These are phyloP conservation scores for Glonium stellatum DNA, from an alignment of 495 filamentous ascomycete species.

Conservation along the genomic window DNA sequence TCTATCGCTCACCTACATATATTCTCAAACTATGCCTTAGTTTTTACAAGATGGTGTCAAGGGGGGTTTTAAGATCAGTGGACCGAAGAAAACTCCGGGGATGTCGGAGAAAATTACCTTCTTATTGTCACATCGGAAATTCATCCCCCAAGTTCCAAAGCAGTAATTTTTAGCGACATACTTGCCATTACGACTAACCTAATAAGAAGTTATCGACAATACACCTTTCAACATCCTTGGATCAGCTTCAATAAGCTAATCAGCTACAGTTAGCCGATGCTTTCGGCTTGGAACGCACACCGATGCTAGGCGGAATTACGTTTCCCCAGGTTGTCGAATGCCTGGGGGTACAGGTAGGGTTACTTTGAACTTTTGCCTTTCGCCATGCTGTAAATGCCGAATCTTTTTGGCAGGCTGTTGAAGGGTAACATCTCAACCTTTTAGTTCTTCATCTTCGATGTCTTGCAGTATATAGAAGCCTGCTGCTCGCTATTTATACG, in stretches of 20 bases:
- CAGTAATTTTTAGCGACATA: not conserved
- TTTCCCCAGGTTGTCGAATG: not conserved
- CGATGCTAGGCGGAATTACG: not conserved
- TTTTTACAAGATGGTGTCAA: not conserved
- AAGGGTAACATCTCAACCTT: not conserved
- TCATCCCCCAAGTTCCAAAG: not conserved
- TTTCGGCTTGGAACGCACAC: not conserved
- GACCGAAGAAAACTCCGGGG: not conserved
- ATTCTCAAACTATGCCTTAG: not conserved
- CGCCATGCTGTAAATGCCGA: not conserved
- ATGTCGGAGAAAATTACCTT: not conserved
- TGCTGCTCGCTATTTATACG: constrained; percentile 41
- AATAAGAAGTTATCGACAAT: not conserved
- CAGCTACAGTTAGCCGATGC: not conserved
- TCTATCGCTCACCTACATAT: not conserved
- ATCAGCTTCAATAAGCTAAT: not conserved
- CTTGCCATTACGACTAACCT: constrained; percentile 5
- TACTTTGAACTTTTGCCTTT: not conserved
- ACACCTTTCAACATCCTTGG: not conserved
- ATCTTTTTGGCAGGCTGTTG: not conserved
- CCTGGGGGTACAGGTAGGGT: not conserved
- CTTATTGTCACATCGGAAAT: too few species aligned
- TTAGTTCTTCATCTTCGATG: not conserved
- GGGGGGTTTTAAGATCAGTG: constrained; percentile 1
- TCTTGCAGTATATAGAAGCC: constrained; percentile 26